phyloP scores from a whole-genome alignment of 2,329 filamentous ascomycete species.

The Colletotrichum lini region DNA sequence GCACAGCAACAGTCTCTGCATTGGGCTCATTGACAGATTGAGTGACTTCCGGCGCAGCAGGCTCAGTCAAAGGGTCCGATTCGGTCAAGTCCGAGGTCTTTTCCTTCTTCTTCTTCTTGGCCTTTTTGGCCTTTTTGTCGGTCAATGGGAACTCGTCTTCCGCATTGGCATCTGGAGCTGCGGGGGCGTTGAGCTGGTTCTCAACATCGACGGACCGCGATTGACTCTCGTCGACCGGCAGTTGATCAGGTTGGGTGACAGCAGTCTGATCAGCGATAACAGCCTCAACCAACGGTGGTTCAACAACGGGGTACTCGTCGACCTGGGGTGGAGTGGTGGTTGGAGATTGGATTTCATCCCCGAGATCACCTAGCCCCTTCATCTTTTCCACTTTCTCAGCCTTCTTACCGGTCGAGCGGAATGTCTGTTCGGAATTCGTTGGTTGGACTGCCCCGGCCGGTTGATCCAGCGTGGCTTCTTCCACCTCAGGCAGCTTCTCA shows the following conservation, averaged over 20 bases:
- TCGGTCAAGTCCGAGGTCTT: constrained; percentile 28
- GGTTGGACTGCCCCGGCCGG: background rate
- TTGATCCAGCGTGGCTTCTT: background rate
- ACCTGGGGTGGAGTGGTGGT: background rate
- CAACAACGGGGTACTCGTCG: background rate
- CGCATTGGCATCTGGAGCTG: constrained; percentile 20
- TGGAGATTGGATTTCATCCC: constrained; percentile 11
- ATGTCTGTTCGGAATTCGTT: constrained; percentile 43
- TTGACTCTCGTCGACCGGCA: background rate
- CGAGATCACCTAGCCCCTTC: constrained; percentile 38
- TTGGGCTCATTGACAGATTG: constrained; percentile 1
- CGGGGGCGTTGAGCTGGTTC: constrained; percentile 41
- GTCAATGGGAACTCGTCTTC: constrained; percentile 41
- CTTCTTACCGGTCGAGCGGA: constrained; percentile 32
- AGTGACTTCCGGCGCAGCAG: constrained; percentile 43
- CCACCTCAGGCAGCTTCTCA: background rate
- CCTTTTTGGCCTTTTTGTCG: constrained; percentile 38
- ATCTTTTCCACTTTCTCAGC: constrained; percentile 32
- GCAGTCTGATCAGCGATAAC: background rate
- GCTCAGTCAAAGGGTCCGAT: constrained; percentile 41
- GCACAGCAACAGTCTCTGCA: background rate
- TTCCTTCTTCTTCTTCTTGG: constrained; percentile 38
- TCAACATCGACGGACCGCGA: constrained; percentile 32
- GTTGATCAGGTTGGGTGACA: background rate
- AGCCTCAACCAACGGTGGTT: background rate